Conservation (phyloP, 352 stramenopile genomes). For the Pythium chondricola region DNA sequence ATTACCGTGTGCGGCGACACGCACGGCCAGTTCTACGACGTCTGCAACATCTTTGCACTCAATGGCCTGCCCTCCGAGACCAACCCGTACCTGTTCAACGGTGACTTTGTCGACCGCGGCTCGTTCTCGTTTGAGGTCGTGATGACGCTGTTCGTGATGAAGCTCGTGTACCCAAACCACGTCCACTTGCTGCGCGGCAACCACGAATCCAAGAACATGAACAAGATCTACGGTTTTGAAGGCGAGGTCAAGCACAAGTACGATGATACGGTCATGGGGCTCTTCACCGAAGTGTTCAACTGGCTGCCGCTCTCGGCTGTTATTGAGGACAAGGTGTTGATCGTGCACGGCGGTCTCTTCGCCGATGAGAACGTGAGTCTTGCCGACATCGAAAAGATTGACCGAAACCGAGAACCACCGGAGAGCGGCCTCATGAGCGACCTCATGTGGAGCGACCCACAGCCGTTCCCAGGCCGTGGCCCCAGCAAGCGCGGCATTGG, state of each 20-base stretch:
- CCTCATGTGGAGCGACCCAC: slow-evolving; percentile 95
- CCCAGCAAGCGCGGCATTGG: slow-evolving; percentile 96
- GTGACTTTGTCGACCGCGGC: slow-evolving; percentile 98
- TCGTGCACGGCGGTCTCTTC: slow-evolving; percentile 97
- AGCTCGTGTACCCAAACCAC: slow-evolving; percentile 90
- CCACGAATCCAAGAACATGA: slow-evolving; percentile 99
- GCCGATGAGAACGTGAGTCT: slow-evolving; percentile 92
- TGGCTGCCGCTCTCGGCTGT: slow-evolving; percentile 93
- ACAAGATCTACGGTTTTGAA: slow-evolving; percentile 99
- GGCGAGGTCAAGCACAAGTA: slow-evolving; percentile 99
- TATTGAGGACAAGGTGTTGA: slow-evolving; percentile 93
- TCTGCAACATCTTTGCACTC: slow-evolving; percentile 99
- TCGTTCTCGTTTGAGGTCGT: slow-evolving; percentile 99
- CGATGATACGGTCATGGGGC: slow-evolving; percentile 97
- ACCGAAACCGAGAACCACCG: slow-evolving; percentile 92
- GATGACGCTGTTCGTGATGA: slow-evolving; percentile 96
- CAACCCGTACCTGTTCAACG: slow-evolving; percentile 99
- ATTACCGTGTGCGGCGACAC: slow-evolving; percentile 98
- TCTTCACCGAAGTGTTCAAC: slow-evolving; percentile 99
- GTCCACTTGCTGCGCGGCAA: slow-evolving; percentile 96
- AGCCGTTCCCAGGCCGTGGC: slow-evolving; percentile 93
- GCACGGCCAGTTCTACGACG: slow-evolving; percentile 99
- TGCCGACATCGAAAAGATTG: slow-evolving; percentile 93
- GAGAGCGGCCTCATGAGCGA: slow-evolving; percentile 91
- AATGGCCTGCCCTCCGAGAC: slow-evolving; percentile 93